phyloP scores from a whole-genome alignment of 2,329 filamentous ascomycete genomes.

The Huntiella abstrusa region DNA sequence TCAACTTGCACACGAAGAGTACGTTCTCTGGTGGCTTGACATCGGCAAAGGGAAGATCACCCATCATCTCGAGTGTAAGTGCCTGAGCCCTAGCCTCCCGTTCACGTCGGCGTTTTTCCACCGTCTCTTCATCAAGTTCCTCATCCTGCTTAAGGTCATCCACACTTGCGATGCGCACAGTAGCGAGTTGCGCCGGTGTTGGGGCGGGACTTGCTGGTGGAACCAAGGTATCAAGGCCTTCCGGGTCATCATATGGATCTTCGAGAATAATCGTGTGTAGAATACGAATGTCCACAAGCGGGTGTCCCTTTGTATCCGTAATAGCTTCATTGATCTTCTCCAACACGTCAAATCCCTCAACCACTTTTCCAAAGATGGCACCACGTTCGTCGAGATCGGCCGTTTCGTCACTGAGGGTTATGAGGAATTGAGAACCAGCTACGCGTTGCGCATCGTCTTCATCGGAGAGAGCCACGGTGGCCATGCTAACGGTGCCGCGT shows the following conservation, averaged over 20 bases:
- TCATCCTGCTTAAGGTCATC: conserved; percentile 60
- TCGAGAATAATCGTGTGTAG: conserved; percentile 84
- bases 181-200: conserved; percentile 69
- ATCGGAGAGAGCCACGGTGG: conserved; percentile 68
- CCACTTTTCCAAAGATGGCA: conserved; percentile 87
- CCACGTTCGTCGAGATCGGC: conserved; percentile 85
- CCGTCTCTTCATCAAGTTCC: conserved; percentile 53
- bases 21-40: conserved; percentile 95
- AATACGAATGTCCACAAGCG: conserved; percentile 85
- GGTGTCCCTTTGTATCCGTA: conserved; percentile 67
- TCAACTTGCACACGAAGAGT: conserved; percentile 94
- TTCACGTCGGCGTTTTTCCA: conserved; percentile 64
- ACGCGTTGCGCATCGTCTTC: conserved; percentile 59
- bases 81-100: conserved; percentile 86
- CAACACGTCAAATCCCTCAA: conserved; percentile 84
- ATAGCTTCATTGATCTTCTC: conserved; percentile 89
- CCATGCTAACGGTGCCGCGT: conserved; percentile 90
- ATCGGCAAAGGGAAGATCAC: conserved; percentile 90
- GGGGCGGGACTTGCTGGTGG: conserved; percentile 67
- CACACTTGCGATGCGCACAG: conserved; percentile 80
- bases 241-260: conserved; percentile 74
- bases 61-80: conserved; percentile 91
- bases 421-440: conserved; percentile 81
- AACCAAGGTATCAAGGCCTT: conserved; percentile 35
- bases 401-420: conserved; percentile 75